phyloP scores from a whole-genome alignment of 1,284 basidiomycete genomes.

The Inonotus hispidus region DNA sequence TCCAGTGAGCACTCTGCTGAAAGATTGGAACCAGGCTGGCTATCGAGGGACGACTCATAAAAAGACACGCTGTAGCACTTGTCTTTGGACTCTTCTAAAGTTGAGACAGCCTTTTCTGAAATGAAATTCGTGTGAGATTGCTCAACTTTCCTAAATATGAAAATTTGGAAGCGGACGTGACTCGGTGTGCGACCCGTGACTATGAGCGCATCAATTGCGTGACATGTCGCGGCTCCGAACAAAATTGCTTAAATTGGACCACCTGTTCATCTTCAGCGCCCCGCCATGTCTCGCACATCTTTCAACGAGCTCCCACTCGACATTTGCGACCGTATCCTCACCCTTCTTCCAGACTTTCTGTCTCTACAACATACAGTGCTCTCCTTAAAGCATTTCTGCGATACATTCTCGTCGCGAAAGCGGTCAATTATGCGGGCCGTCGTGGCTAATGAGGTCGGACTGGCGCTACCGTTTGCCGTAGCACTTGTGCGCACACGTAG shows the following conservation, averaged over 20 bases:
- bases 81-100: too few relatives aligned
- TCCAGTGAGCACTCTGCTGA: conserved; percentile 87
- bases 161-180: too few relatives aligned
- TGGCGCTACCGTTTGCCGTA: conserved; percentile 9
- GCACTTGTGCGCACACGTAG: conserved; percentile 4
- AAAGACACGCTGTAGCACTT: background rate
- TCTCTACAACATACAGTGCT: conserved; percentile 8
- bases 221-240: background rate
- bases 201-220: background rate
- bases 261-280: background rate
- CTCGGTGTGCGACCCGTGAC: background rate
- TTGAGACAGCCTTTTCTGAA: too few relatives aligned
- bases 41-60: conserved; percentile 51
- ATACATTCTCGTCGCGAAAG: conserved; percentile 3
- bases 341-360: conserved; percentile 9
- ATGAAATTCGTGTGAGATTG: too few relatives aligned
- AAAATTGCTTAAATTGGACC: background rate
- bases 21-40: conserved; percentile 69
- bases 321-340: conserved; percentile 12
- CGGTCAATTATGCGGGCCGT: conserved; percentile 7
- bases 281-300: background rate
- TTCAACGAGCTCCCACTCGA: conserved; percentile 14
- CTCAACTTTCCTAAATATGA: too few relatives aligned
- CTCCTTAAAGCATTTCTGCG: conserved; percentile 3
- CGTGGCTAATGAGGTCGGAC: conserved; percentile 9